A percentile compares a stretch with the other conserved stretches of the same genome.
Conservation (phyloP, 2,329 filamentous ascomycete species). For the Epichloe brachyelytri region DNA sequence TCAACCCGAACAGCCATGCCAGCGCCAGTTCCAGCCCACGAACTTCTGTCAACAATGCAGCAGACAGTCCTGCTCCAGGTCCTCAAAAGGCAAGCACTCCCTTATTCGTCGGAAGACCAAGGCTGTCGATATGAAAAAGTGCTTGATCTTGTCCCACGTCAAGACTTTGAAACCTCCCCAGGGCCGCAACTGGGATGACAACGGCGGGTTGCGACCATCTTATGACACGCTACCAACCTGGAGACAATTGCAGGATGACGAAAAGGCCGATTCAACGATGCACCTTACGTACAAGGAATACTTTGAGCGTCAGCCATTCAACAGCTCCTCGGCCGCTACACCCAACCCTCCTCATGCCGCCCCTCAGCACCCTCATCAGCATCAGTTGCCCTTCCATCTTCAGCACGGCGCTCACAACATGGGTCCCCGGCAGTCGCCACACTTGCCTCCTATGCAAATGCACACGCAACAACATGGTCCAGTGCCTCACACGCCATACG, state of each 20-base stretch:
- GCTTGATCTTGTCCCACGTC: slow-evolving; percentile 39
- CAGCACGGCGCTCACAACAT: slow-evolving; percentile 60
- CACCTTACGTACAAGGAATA: slow-evolving; percentile 59
- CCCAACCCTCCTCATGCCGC: slow-evolving; percentile 57
- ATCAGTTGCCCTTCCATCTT: slow-evolving; percentile 72
- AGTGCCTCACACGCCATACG: slow-evolving; percentile 51
- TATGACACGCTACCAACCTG: slow-evolving; percentile 80
- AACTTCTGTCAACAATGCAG: slow-evolving; percentile 40
- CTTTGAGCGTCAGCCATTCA: slow-evolving; percentile 56
- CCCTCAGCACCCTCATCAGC: slow-evolving; percentile 65
- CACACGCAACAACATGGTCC: slow-evolving; percentile 61
- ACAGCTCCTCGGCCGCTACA: slow-evolving; percentile 47
- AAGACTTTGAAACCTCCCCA: slow-evolving; percentile 39
- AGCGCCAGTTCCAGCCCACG: slow-evolving; percentile 62
- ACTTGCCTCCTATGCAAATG: slow-evolving; percentile 67
- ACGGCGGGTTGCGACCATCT: slow-evolving; percentile 71
- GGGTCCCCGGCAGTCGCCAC: slow-evolving; percentile 55
- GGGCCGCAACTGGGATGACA: slow-evolving; percentile 54
- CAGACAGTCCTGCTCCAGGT: slow-evolving; percentile 18
- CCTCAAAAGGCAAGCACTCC: slow-evolving; percentile 20
- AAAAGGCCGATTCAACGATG: slow-evolving; percentile 54
- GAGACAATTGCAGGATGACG: slow-evolving; percentile 59
- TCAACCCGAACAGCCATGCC: slow-evolving; percentile 57
- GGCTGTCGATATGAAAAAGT: slow-evolving; percentile 59
- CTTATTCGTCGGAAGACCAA: slow-evolving; percentile 60